Evolutionary conservation across 805 yeast genomes (phyloP), one percentile per base, ranked within the genome.

Genomic region (Millerozyma acaciae): DNA sequence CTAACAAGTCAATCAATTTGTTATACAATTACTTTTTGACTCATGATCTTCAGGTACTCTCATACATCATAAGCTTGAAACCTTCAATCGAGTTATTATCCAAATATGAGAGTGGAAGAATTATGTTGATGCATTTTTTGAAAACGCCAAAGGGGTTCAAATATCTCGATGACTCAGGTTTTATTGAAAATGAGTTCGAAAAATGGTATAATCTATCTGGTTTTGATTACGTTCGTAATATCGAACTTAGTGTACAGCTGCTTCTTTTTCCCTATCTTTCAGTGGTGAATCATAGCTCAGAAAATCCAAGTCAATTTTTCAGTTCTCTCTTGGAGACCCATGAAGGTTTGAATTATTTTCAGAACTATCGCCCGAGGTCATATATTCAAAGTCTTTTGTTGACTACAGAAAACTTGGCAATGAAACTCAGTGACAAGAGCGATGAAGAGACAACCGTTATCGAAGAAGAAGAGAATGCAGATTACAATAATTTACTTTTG

Each of bases 241-340:
- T 76, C 39, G 86, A 76, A 49, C 40, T 45, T 3, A 54, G 63
- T 15, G 40, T 75, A 10, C 43, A 34, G 7, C 16, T 18, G 15
- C 29, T 30, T 13, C 45, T 53, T 8, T 53, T 48, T 23, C 67
- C 66, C 1, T 57, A 51, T 25, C 32, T 53, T 13, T 34, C 43
- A n/a, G 12, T 6, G 8, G 16, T n/a, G 20, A 16, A 6, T n/a
- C 25, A 8, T 8, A 20, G 6, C 12, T 17, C 18, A 26, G 31
- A 15, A 27, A 27, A 15, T 26, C 32, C 43, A 10, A 21, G 38
- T 7, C 26, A 85, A 50, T 84, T 90, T 46, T 87, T 85, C 55
- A 84, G 86, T 10, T 85, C 80, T 46, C 63, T 90, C 29, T 82
- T 86, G 1, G 75, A 80, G 34, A 86, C 96, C 0, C 82, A 75